Percentiles rank a stretch among this genome's conserved stretches.
Conservation (phyloP, 2,329 filamentous ascomycete species). For the Stagonosporopsis rhizophila region DNA sequence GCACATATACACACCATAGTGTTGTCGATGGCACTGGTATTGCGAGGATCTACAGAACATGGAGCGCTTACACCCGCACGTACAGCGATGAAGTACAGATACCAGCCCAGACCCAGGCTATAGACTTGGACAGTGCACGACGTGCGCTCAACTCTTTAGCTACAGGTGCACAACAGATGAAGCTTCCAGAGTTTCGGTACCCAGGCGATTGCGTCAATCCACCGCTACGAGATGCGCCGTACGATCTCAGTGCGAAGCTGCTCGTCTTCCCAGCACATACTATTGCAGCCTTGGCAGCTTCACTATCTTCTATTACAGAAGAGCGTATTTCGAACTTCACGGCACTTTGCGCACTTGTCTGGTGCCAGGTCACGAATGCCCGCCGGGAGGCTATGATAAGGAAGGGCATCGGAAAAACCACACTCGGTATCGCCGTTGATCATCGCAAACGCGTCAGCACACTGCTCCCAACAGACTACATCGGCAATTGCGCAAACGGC, state of each 20-base stretch:
- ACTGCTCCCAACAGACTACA: slow-evolving; percentile 5
- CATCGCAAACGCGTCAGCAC: slow-evolving; percentile 7
- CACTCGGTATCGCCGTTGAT: slow-evolving; percentile 22
- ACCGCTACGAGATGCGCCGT: background rate
- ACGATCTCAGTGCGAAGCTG: slow-evolving; percentile 3
- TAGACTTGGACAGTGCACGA: background rate
- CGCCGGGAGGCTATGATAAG: slow-evolving; percentile 7
- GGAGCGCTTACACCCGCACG: slow-evolving; percentile 13
- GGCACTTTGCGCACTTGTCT: slow-evolving; percentile 27
- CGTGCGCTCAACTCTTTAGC: background rate
- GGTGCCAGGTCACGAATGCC: slow-evolving; percentile 28
- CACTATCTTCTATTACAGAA: background rate
- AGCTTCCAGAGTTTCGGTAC: slow-evolving; percentile 3
- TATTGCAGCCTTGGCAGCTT: background rate
- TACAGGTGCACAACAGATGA: background rate
- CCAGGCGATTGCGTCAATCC: background rate
- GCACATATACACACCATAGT: slow-evolving; percentile 36
- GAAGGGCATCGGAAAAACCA: slow-evolving; percentile 11
- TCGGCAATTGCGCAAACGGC: slow-evolving; percentile 19
- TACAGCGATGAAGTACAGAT: background rate
- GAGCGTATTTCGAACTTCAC: slow-evolving; percentile 22
- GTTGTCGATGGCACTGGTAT: slow-evolving; percentile 29
- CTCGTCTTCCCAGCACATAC: background rate
- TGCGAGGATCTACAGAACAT: slow-evolving; percentile 21
- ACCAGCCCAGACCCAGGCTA: background rate